Percentiles rank a stretch among this genome's conserved stretches.
These are phyloP conservation scores for Pichia pseudocactophila DNA, from an alignment of 805 yeast genomes.

Conservation along the genomic window DNA sequence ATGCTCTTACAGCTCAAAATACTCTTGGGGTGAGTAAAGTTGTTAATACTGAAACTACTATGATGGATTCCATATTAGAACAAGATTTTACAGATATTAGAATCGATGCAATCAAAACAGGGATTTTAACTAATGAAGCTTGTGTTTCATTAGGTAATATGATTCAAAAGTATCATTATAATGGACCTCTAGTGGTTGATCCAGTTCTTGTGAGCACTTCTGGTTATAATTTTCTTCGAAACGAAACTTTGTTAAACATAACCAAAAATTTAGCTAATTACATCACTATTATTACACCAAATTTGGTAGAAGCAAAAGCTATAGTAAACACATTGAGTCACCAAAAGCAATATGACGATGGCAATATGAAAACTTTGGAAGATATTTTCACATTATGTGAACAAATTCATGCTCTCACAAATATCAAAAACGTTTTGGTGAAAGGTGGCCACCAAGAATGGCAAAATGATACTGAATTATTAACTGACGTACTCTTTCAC, in stretches of 20 bases:
- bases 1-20: slow-evolving; percentile 80
- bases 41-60: background rate
- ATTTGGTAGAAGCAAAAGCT: slow-evolving; percentile 51
- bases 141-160: slow-evolving; percentile 30
- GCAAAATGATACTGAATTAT: background rate
- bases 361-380: background rate
- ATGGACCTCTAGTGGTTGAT: slow-evolving; percentile 45
- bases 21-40: slow-evolving; percentile 30
- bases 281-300: slow-evolving; percentile 68
- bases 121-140: slow-evolving; percentile 56
- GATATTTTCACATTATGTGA: slow-evolving; percentile 4
- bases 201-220: slow-evolving; percentile 83
- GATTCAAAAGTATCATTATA: slow-evolving; percentile 22
- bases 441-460: slow-evolving; percentile 22
- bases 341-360: background rate
- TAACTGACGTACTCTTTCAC: slow-evolving; percentile 9
- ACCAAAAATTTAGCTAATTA: slow-evolving; percentile 37
- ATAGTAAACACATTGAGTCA: slow-evolving; percentile 1
- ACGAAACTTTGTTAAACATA: slow-evolving; percentile 21
- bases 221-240: slow-evolving; percentile 49
- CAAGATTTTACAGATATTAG: slow-evolving; percentile 26
- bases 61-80: slow-evolving; percentile 3
- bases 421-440: slow-evolving; percentile 6
- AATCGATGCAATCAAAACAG: slow-evolving; percentile 66
- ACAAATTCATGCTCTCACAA: slow-evolving; percentile 1